Evolutionary conservation across 2,329 filamentous ascomycete genomes (phyloP).

Genomic region (Fusarium keratoplasticum): DNA sequence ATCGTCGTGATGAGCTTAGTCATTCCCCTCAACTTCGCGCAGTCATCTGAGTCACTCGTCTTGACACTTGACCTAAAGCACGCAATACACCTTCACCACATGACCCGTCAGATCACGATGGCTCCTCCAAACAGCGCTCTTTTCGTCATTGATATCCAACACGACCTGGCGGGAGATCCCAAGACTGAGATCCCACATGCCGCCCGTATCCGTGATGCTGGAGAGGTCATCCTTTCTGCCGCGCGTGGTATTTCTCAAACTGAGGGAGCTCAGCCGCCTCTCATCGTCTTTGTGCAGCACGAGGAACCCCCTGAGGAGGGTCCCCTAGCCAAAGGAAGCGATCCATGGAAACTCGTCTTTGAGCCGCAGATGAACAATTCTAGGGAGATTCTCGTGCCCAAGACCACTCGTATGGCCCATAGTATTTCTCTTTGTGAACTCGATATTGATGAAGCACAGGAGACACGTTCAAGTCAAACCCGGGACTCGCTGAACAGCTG

Average conservation of each 20-base stretch:
- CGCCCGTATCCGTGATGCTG: slow-evolving; percentile 5
- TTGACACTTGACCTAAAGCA: not conserved
- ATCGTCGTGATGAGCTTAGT: slow-evolving; percentile 6
- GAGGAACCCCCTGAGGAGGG: slow-evolving; percentile 17
- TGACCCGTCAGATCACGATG: not conserved
- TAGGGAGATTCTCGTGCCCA: slow-evolving; percentile 12
- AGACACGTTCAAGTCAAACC: slow-evolving; percentile 23
- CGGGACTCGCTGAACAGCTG: not conserved
- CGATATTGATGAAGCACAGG: slow-evolving; percentile 1
- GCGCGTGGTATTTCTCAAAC: not conserved
- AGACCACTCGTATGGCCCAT: slow-evolving; percentile 8
- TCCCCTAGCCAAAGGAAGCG: slow-evolving; percentile 9
- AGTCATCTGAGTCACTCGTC: not conserved
- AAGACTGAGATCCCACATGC: slow-evolving; percentile 15
- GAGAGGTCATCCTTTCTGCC: slow-evolving; percentile 2
- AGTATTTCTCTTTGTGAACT: not conserved
- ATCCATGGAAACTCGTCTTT: slow-evolving; percentile 12
- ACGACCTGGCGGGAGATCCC: slow-evolving; percentile 11
- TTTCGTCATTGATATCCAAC: slow-evolving; percentile 27
- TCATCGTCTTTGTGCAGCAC: slow-evolving; percentile 28
- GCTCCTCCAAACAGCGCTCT: slow-evolving; percentile 8
- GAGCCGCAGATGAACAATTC: not conserved
- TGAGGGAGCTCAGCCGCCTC: not conserved
- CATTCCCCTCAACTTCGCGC: not conserved
- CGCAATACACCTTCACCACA: not conserved